Evolutionary conservation across 2,329 filamentous ascomycete genomes (phyloP).

Genomic region (Cercospora sp.): DNA sequence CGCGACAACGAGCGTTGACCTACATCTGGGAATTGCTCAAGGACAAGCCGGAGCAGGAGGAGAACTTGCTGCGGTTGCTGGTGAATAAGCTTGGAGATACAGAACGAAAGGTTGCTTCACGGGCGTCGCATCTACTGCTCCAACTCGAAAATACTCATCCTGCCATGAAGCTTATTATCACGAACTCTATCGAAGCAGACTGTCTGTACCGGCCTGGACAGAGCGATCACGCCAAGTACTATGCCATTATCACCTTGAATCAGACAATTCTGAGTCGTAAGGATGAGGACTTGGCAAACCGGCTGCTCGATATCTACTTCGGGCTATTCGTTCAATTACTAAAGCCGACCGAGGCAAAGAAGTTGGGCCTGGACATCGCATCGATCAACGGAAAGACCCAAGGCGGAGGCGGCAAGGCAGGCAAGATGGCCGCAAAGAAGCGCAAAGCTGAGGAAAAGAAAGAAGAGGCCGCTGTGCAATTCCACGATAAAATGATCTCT

Average conservation of each 20-base stretch:
- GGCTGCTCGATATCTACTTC: constrained; percentile 88
- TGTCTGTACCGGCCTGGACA: constrained; percentile 85
- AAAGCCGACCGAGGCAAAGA: constrained; percentile 56
- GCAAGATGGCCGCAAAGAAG: constrained; percentile 55
- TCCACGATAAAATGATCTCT: constrained; percentile 87
- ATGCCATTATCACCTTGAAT: constrained; percentile 93
- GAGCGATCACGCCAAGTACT: constrained; percentile 86
- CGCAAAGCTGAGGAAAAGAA: constrained; percentile 43
- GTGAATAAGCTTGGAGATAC: constrained; percentile 97
- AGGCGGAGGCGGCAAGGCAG: constrained; percentile 55
- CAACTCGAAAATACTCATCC: constrained; percentile 88
- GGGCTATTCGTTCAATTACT: constrained; percentile 79
- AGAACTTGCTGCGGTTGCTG: constrained; percentile 83
- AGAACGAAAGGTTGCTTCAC: constrained; percentile 91
- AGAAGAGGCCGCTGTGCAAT: constrained; percentile 54
- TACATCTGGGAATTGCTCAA: constrained; percentile 89
- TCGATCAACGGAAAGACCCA: constrained; percentile 43
- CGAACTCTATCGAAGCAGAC: constrained; percentile 82
- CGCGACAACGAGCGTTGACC: constrained; percentile 80
- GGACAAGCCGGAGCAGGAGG: constrained; percentile 96
- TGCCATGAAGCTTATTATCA: constrained; percentile 87
- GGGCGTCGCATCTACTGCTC: constrained; percentile 88
- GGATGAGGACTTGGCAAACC: constrained; percentile 77
- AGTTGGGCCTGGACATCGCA: constrained; percentile 25
- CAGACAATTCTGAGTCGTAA: constrained; percentile 88